Percentiles rank a stretch among this genome's conserved stretches.
Evolutionary conservation across 768 basidiomycete species (phyloP).

Genomic region (Leccinum truebloodii): DNA sequence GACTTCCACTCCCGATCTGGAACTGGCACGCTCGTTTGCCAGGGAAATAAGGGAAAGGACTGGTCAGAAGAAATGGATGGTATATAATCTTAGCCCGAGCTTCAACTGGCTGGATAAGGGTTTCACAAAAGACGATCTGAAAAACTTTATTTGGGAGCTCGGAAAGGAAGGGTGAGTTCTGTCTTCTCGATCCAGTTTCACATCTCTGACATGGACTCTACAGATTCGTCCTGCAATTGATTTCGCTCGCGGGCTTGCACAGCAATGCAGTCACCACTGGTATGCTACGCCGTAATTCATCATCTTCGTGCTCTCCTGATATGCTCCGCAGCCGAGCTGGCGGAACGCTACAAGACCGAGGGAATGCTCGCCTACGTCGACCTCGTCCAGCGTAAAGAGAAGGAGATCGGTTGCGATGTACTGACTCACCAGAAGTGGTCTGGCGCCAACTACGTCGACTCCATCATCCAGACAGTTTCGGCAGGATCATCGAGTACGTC

Average conservation of each 20-base stretch:
- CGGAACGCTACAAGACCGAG: conserved; percentile 76
- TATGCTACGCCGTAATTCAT: conserved; percentile 41
- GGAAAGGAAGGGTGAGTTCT: conserved; percentile 75
- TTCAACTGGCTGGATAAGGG: conserved; percentile 92
- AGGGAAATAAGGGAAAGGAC: conserved; percentile 67
- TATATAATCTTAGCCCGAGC: conserved; percentile 92
- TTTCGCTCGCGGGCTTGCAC: conserved; percentile 90
- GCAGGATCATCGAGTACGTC: conserved; percentile 90
- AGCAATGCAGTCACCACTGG: conserved; percentile 78
- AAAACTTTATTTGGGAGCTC: conserved; percentile 87
- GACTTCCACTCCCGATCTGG: conserved; percentile 84
- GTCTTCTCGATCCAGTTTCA: neutral
- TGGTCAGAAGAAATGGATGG: conserved; percentile 71
- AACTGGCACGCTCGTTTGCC: conserved; percentile 78
- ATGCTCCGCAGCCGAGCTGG: conserved; percentile 62
- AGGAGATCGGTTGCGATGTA: conserved; percentile 86
- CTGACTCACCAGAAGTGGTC: conserved; percentile 97
- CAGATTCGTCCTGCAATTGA: conserved; percentile 85
- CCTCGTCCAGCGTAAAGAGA: conserved; percentile 84
- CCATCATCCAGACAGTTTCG: conserved; percentile 79
- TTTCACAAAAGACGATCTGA: conserved; percentile 73
- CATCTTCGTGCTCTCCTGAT: conserved; percentile 6
- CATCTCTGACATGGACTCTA: conserved; percentile 6
- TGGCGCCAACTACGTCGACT: conserved; percentile 88
- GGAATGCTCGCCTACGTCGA: conserved; percentile 94